Evolutionary conservation across 208 protist genomes (phyloP).

Genomic region (Wallacemonas sp.): DNA sequence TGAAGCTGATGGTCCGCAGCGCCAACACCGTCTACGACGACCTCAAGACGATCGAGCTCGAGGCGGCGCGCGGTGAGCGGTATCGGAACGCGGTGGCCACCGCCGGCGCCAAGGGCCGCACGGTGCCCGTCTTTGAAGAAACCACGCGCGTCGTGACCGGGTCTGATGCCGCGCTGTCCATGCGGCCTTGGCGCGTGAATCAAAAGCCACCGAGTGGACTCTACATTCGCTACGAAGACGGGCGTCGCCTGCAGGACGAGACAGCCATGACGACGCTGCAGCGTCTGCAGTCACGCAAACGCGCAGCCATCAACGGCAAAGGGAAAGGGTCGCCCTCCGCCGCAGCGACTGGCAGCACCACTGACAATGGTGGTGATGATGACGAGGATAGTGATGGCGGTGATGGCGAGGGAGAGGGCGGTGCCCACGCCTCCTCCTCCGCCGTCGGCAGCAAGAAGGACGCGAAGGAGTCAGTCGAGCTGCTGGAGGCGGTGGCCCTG

Average conservation of each 20-base stretch:
- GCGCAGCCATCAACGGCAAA: slow-evolving; percentile 19
- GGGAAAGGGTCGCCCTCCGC: not conserved
- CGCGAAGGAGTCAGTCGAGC: slow-evolving; percentile 15
- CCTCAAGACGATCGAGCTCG: slow-evolving; percentile 3
- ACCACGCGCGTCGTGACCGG: slow-evolving; percentile 17
- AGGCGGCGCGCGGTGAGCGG: slow-evolving; percentile 27
- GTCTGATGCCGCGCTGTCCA: slow-evolving; percentile 42
- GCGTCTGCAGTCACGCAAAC: slow-evolving; percentile 16
- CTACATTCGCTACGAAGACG: slow-evolving; percentile 69
- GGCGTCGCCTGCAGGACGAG: slow-evolving; percentile 38
- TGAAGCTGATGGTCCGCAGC: slow-evolving; percentile 59
- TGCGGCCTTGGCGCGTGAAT: slow-evolving; percentile 42
- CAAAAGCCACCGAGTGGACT: slow-evolving; percentile 22
- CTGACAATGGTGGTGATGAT: too few species aligned
- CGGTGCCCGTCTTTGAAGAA: not conserved
- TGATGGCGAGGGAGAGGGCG: not conserved
- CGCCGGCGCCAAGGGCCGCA: slow-evolving; percentile 8
- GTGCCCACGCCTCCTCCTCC: not conserved
- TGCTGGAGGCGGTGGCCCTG: slow-evolving; percentile 41
- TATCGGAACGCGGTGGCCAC: slow-evolving; percentile 6
- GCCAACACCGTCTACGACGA: slow-evolving; percentile 36
- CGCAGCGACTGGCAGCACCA: too few species aligned
- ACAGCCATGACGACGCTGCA: slow-evolving; percentile 16
- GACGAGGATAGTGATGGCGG: slow-evolving; percentile 12
- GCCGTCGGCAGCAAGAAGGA: slow-evolving; percentile 21